A percentile compares a stretch with the other conserved stretches of the same genome.
These are phyloP conservation scores for Capsicum chinense DNA, from an alignment of 257 asterid species.

Conservation along the genomic window DNA sequence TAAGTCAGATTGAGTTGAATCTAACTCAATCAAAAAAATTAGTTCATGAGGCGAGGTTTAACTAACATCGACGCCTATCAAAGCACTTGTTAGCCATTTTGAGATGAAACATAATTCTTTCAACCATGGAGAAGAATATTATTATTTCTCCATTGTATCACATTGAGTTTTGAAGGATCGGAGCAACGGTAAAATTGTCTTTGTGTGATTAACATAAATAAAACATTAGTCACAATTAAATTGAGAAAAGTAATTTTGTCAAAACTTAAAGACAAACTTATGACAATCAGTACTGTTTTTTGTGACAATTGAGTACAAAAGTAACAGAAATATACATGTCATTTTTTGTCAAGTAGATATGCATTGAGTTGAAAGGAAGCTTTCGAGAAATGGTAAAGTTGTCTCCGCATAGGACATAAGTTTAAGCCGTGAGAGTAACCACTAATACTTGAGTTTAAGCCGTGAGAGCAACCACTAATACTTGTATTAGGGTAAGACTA, in stretches of 20 bases:
- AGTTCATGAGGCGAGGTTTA: neutral
- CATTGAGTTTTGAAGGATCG: neutral
- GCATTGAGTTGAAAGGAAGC: too few species aligned
- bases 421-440: too few species aligned
- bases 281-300: neutral
- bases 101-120: neutral
- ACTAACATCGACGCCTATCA: neutral
- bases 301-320: neutral
- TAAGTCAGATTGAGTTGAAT: neutral
- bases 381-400: too few species aligned
- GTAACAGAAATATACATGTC: too few species aligned
- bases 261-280: neutral
- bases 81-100: neutral
- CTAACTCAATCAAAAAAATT: neutral
- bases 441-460: too few species aligned
- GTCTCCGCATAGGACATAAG: too few species aligned
- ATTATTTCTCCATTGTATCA: neutral
- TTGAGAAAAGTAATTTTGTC: neutral
- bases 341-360: too few species aligned
- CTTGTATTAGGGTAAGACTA: too few species aligned
- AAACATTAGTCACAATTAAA: too few species aligned
- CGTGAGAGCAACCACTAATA: too few species aligned
- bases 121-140: neutral
- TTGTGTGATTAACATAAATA: too few species aligned
- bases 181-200: too few species aligned